These are phyloP conservation scores for Pelargonium hybrid DNA, from an alignment of 441 rosid genomes.

Conservation along the genomic window DNA sequence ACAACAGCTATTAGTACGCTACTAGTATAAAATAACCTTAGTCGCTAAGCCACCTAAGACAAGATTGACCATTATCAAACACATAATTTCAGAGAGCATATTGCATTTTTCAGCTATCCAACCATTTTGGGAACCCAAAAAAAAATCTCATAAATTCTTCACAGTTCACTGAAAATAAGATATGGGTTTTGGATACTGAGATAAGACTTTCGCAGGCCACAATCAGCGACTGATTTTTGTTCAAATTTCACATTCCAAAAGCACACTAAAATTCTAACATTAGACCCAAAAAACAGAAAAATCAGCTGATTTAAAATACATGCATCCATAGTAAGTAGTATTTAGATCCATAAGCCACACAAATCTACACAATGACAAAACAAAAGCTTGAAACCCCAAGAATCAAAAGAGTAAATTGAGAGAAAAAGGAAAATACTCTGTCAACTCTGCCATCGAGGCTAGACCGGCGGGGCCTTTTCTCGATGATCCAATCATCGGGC, in stretches of 20 bases:
- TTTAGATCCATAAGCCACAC: background rate
- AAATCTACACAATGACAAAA: background rate
- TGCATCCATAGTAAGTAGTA: background rate
- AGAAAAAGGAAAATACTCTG: conserved; percentile 18
- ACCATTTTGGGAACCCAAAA: background rate
- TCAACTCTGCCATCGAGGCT: conserved; percentile 20
- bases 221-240: background rate
- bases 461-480: conserved; percentile 26
- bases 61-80: background rate
- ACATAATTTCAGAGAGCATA: background rate
- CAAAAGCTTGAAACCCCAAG: no score
- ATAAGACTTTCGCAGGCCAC: background rate
- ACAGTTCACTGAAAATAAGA: background rate
- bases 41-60: background rate
- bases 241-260: background rate
- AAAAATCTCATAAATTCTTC: background rate
- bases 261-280: background rate
- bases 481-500: conserved; percentile 32
- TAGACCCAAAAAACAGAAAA: background rate
- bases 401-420: background rate
- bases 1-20: background rate
- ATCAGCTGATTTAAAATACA: background rate
- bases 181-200: background rate
- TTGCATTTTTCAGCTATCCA: background rate
- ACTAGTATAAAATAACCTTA: no score